phyloP scores from a whole-genome alignment of 225 moss, liverwort and hornwort species.

The Neckera pumila region DNA sequence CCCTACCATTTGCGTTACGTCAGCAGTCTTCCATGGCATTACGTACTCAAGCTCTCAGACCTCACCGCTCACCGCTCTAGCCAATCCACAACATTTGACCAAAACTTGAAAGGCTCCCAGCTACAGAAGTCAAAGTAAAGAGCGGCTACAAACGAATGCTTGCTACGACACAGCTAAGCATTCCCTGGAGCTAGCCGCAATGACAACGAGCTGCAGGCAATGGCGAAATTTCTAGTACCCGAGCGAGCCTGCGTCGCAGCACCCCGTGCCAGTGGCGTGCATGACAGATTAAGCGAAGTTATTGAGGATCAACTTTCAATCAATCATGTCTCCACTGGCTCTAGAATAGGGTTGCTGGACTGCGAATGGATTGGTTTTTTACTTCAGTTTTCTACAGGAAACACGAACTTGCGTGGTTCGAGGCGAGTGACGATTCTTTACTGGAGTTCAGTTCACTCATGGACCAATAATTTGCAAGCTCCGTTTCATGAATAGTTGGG shows the following conservation, averaged over 20 bases:
- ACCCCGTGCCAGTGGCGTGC: background rate
- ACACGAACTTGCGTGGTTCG: background rate
- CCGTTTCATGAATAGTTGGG: background rate
- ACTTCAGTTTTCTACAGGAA: background rate
- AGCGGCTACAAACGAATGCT: background rate
- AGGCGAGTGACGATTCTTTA: background rate
- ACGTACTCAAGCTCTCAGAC: background rate
- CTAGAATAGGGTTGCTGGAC: background rate
- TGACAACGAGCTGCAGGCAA: background rate
- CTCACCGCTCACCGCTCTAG: background rate
- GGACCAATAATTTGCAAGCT: background rate
- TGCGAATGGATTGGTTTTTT: fast-evolving
- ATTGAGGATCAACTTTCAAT: background rate
- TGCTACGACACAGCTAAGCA: background rate
- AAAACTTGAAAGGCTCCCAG: background rate
- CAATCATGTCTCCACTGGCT: background rate
- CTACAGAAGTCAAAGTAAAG: background rate
- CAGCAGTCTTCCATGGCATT: background rate
- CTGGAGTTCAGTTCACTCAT: background rate
- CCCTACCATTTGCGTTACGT: no score
- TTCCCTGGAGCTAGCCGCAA: background rate
- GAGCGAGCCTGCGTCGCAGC: background rate
- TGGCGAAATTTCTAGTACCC: background rate
- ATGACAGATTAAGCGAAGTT: background rate
- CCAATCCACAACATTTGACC: background rate